Conservation (phyloP, 1,139 yeast genomes). For the Magnusiomyces tetraspermus region DNA sequence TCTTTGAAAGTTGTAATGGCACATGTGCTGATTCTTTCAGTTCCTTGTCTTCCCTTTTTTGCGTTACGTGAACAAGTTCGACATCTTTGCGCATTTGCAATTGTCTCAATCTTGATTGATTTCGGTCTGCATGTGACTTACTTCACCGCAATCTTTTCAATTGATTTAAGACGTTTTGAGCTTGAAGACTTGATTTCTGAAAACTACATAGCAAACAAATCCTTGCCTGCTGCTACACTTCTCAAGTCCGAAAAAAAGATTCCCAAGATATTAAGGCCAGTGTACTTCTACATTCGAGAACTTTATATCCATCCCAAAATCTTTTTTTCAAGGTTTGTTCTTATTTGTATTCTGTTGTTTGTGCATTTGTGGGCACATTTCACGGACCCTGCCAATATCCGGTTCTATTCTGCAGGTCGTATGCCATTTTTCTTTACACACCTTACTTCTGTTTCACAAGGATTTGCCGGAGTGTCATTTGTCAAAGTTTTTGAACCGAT, state of each 20-base stretch:
- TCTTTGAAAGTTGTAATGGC: conserved; percentile 31
- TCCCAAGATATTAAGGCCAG: conserved; percentile 4
- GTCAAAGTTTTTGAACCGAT: conserved; percentile 14
- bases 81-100: conserved; percentile 37
- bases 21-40: conserved; percentile 24
- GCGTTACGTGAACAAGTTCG: conserved; percentile 29
- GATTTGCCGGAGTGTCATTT: conserved; percentile 5
- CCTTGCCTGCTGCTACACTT: neutral
- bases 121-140: conserved; percentile 52
- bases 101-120: conserved; percentile 44
- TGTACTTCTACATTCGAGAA: conserved; percentile 8
- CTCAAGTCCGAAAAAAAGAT: conserved; percentile 5
- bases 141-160: conserved; percentile 52
- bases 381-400: conserved; percentile 9
- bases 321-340: conserved; percentile 9
- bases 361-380: conserved; percentile 8
- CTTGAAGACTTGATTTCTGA: conserved; percentile 39
- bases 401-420: conserved; percentile 10
- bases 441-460: too few species aligned
- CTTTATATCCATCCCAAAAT: conserved; percentile 11
- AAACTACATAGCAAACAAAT: neutral
- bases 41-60: conserved; percentile 16
- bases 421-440: too few species aligned
- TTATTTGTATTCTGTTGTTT: conserved; percentile 2
- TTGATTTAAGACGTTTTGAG: conserved; percentile 58